phyloP scores from a whole-genome alignment of 345 rosid species.

The Bruguiera gymnorhiza region DNA sequence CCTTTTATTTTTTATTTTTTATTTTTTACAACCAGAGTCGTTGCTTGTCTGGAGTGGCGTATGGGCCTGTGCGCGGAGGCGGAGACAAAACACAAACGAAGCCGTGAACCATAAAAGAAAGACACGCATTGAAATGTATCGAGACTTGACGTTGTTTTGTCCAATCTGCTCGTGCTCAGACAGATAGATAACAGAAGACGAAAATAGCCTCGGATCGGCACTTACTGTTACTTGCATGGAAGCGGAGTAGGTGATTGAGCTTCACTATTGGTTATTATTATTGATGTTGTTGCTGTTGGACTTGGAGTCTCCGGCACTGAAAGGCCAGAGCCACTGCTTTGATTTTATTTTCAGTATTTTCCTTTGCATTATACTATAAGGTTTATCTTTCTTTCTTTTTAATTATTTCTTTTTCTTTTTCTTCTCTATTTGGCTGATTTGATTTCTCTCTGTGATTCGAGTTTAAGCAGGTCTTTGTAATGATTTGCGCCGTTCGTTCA shows the following conservation, averaged over 20 bases:
- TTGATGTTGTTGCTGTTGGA: too few relatives aligned
- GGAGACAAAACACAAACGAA: conserved; percentile 33
- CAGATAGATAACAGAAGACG: not conserved
- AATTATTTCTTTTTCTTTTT: too few relatives aligned
- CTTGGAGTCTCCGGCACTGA: too few relatives aligned
- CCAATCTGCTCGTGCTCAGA: conserved; percentile 3
- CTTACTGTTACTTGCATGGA: not conserved
- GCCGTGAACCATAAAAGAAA: conserved; percentile 29
- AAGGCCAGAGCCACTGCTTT: too few relatives aligned
- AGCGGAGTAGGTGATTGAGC: conserved; percentile 22
- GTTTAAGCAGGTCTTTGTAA: too few relatives aligned
- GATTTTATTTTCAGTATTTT: too few relatives aligned
- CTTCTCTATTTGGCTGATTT: too few relatives aligned
- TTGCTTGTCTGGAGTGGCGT: not conserved
- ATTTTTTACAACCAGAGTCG: not conserved
- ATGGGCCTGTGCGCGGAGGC: not conserved
- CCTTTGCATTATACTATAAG: too few relatives aligned
- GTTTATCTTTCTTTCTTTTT: too few relatives aligned
- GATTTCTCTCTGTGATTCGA: too few relatives aligned
- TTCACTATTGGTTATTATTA: too few relatives aligned
- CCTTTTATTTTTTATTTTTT: not conserved
- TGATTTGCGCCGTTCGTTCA: not conserved
- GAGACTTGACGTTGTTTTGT: conserved; percentile 9
- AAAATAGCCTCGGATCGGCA: not conserved
- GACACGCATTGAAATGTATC: conserved; percentile 17